phyloP scores from a whole-genome alignment of 257 asterid species.

The Linderniella brevidens region DNA sequence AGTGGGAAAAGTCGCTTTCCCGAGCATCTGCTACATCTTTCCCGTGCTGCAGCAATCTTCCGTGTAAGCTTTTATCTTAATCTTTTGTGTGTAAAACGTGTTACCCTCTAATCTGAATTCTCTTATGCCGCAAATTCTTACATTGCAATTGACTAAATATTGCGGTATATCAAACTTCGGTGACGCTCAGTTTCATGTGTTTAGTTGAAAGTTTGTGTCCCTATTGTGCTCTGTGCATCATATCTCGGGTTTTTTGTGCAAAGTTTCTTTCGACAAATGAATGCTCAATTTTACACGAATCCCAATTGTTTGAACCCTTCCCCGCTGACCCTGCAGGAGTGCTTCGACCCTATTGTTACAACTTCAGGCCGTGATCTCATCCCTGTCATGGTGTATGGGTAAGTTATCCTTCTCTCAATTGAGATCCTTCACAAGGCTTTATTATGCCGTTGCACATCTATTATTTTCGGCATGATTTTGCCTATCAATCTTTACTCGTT shows the following conservation, averaged over 20 bases:
- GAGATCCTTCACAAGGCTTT: not conserved
- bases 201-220: no score
- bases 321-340: slow-evolving; percentile 50
- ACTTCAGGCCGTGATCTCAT: slow-evolving; percentile 95
- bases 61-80: slow-evolving; percentile 39
- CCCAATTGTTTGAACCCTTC: not conserved
- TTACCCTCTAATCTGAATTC: no score
- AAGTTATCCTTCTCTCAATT: slow-evolving; percentile 16
- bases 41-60: slow-evolving; percentile 88
- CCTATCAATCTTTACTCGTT: not conserved
- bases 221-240: no score
- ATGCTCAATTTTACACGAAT: no score
- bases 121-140: no score
- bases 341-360: slow-evolving; percentile 96
- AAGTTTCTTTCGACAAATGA: no score
- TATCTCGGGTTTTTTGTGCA: no score
- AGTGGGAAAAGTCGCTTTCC: slow-evolving; percentile 78
- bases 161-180: no score
- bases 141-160: no score
- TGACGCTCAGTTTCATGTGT: no score
- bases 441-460: no score
- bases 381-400: slow-evolving; percentile 99
- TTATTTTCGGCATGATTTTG: not conserved
- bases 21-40: slow-evolving; percentile 61
- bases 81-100: not conserved